Evolutionary conservation across 208 protist genomes (phyloP), one percentile per base, ranked within the genome.

Genomic region (Herpetomonas tarakana): DNA sequence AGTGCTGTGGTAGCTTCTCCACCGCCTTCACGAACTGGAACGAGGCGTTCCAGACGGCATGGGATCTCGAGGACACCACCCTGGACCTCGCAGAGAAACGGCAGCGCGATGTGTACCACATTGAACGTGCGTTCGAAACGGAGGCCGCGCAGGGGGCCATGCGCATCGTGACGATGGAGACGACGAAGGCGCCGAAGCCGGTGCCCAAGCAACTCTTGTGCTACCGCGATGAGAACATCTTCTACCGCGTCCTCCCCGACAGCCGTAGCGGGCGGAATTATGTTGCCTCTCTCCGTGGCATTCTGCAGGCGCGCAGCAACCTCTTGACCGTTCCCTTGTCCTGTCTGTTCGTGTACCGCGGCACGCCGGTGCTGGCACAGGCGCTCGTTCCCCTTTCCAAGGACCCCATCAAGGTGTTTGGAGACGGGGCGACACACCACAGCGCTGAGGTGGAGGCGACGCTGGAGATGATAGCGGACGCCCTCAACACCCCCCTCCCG

Each of bases 31-130:
- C 52, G 2, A 74, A 90, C 71, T 93, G 86, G 86, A 93, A 93
- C 67, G 80, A 78, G 21, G 51, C 78, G 28, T 93, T 85, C 52
- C 86, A 93, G 68, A 61, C 86, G 2, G 83, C 81, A 11, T 74
- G 80, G 74, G 83, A 86, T 68, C 74, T 80, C 67, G 78, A 79
- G 45, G 79, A 86, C 49, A 81, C 70, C 61, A 86, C 82, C 11
- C 19, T 81, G 44, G 61, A 52, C 49, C 59, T 76, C 21, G 76
- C 86, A 0, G 46, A 47, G 28, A 68, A 52, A 29, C 71, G 86
- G 7, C 72, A 79, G 56, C 65, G 67, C 19, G 71, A 75, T 52
- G 27, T 93, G 46, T 65, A 58, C 38, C 69, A 66, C 14, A 57
- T 73, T 22, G 80, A 83, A 47, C 56, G 56, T 56, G 72, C 71